These are phyloP conservation scores for Raffaelea arxii DNA, from an alignment of 2,329 filamentous ascomycete species.

Conservation along the genomic window DNA sequence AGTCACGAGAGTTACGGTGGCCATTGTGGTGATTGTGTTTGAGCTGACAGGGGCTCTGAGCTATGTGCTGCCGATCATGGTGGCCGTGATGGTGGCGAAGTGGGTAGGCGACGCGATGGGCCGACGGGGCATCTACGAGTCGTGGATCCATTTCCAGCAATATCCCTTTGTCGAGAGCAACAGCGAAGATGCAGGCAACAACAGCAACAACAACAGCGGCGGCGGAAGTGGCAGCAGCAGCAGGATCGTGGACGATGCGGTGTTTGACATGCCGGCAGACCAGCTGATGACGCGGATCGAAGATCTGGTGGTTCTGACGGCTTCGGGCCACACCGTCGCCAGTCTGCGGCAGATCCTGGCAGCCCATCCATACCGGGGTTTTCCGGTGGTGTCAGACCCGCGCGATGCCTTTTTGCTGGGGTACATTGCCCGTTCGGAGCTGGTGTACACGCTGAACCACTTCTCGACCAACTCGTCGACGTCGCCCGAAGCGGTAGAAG, in stretches of 20 bases:
- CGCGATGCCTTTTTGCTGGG: conserved; percentile 73
- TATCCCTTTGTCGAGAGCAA: conserved; percentile 97
- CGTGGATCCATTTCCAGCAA: conserved; percentile 92
- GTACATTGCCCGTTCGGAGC: conserved; percentile 87
- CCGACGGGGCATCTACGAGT: conserved; percentile 89
- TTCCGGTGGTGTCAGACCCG: conserved; percentile 76
- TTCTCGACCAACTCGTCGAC: conserved; percentile 49
- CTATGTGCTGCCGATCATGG: conserved; percentile 97
- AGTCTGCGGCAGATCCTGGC: conserved; percentile 62
- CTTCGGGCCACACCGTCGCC: conserved; percentile 77
- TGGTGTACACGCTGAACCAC: conserved; percentile 71
- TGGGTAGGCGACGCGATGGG: conserved; percentile 97
- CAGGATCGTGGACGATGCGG: conserved; percentile 15
- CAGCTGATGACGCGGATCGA: conserved; percentile 90
- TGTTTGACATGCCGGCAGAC: conserved; percentile 77
- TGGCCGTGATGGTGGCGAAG: conserved; percentile 95
- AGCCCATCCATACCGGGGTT: conserved; percentile 74
- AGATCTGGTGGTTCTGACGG: conserved; percentile 79
- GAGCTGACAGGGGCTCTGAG: conserved; percentile 93
- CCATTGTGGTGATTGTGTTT: conserved; percentile 99
- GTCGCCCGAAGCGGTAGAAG: conserved; percentile 62
- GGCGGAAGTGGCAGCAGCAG: background rate
- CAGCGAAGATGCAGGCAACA: conserved; percentile 51
- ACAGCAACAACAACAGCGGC: background rate
- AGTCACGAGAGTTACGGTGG: conserved; percentile 92